Conservation (phyloP, 768 basidiomycete species). For the Boletus sp. region DNA sequence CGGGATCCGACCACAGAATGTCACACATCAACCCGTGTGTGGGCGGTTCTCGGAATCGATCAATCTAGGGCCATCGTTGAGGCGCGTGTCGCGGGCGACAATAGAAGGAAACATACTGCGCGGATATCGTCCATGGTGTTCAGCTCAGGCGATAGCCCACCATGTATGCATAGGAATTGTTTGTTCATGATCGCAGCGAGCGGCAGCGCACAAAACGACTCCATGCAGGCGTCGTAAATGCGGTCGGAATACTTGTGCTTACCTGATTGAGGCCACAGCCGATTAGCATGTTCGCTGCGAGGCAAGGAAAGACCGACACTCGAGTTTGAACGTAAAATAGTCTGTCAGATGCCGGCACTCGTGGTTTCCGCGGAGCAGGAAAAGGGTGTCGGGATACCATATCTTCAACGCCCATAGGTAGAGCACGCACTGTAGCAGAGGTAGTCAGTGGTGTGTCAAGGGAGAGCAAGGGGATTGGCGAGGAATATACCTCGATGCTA, state of each 20-base stretch:
- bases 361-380: slow-evolving; percentile 96
- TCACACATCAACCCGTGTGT: slow-evolving; percentile 98
- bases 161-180: slow-evolving; percentile 98
- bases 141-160: slow-evolving; percentile 93
- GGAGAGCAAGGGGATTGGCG: too few relatives aligned
- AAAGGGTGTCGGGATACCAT: slow-evolving; percentile 97
- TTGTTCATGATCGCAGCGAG: slow-evolving; percentile 99
- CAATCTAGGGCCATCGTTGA: slow-evolving; percentile 55
- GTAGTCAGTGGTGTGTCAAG: neutral
- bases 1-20: slow-evolving; percentile 96
- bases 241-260: slow-evolving; percentile 99
- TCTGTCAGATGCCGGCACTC: slow-evolving; percentile 98
- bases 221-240: slow-evolving; percentile 97
- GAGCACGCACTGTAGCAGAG: slow-evolving; percentile 73
- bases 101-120: slow-evolving; percentile 47
- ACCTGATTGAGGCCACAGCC: slow-evolving; percentile 46
- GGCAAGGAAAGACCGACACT: slow-evolving; percentile 59
- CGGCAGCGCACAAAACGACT: slow-evolving; percentile 93
- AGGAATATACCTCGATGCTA: slow-evolving; percentile 74
- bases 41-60: slow-evolving; percentile 97
- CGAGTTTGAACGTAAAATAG: slow-evolving; percentile 98
- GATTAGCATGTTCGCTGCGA: neutral
- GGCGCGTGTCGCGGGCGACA: neutral
- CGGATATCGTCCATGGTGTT: slow-evolving; percentile 95
- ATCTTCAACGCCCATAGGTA: slow-evolving; percentile 99